phyloP scores from a whole-genome alignment of 2,329 filamentous ascomycete genomes.

The Rhynchosporium graminicola region DNA sequence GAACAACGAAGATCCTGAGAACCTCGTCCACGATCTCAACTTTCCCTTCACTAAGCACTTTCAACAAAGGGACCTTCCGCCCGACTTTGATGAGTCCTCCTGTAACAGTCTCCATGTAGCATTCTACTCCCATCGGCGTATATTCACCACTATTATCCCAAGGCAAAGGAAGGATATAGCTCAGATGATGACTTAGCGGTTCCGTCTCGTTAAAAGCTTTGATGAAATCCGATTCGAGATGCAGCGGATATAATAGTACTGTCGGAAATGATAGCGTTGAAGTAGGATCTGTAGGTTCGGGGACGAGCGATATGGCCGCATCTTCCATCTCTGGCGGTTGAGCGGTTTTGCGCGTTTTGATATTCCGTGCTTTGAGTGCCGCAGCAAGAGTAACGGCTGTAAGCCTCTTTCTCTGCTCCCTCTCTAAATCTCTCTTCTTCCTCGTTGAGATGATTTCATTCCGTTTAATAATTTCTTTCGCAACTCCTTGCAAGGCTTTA shows the following conservation, averaged over 20 bases:
- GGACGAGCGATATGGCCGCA: conserved; percentile 67
- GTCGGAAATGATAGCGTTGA: conserved; percentile 75
- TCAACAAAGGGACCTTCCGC: conserved; percentile 76
- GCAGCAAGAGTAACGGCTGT: conserved; percentile 63
- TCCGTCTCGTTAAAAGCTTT: conserved; percentile 82
- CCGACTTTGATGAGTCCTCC: conserved; percentile 88
- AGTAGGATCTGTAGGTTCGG: conserved; percentile 70
- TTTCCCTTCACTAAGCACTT: conserved; percentile 73
- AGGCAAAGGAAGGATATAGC: conserved; percentile 82
- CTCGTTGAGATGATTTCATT: conserved; percentile 57
- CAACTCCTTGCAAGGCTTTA: conserved; percentile 61
- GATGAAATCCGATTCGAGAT: conserved; percentile 85
- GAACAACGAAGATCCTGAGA: conserved; percentile 80
- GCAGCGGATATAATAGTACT: conserved; percentile 80
- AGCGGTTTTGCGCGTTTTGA: conserved; percentile 65
- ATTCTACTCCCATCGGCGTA: conserved; percentile 67
- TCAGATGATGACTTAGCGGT: conserved; percentile 72
- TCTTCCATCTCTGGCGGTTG: conserved; percentile 87
- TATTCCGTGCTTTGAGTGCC: conserved; percentile 68
- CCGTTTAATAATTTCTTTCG: conserved; percentile 62
- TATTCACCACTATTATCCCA: conserved; percentile 79
- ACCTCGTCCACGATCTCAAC: conserved; percentile 87
- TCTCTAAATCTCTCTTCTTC: conserved; percentile 56
- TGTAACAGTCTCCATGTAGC: conserved; percentile 79
- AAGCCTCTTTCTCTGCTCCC: conserved; percentile 54